Conservation (phyloP, 805 yeast species). For the Candida namnaoensis region DNA sequence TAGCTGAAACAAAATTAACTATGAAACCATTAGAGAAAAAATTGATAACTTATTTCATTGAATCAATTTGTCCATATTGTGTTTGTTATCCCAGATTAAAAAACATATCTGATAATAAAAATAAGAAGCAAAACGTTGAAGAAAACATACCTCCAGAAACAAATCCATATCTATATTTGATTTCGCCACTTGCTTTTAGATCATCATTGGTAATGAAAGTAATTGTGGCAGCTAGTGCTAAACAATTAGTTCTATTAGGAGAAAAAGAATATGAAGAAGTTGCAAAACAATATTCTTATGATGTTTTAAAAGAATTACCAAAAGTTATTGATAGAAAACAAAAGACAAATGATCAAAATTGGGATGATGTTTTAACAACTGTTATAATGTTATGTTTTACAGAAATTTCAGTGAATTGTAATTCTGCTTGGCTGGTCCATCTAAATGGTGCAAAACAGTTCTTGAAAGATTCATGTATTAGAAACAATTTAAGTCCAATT, state of each 20-base stretch:
- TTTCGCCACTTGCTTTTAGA: conserved; percentile 26
- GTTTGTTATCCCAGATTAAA: conserved; percentile 27
- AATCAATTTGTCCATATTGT: conserved; percentile 28
- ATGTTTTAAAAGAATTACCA: conserved; percentile 23
- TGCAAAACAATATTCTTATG: conserved; percentile 18
- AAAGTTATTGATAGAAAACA: conserved; percentile 19
- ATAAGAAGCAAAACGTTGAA: too few species aligned
- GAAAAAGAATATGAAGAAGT: conserved; percentile 17
- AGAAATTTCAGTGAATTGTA: conserved; percentile 33
- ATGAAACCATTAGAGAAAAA: conserved; percentile 8
- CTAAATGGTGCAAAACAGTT: conserved; percentile 29
- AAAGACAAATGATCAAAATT: conserved; percentile 14
- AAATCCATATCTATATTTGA: conserved; percentile 29
- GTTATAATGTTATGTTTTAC: conserved; percentile 30
- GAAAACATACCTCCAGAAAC: conserved; percentile 14
- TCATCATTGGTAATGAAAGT: conserved; percentile 25
- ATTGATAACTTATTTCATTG: conserved; percentile 24
- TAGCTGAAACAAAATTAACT: conserved; percentile 4
- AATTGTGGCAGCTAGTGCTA: conserved; percentile 27
- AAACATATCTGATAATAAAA: too few species aligned
- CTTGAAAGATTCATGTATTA: conserved; percentile 17
- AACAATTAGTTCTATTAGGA: conserved; percentile 23
- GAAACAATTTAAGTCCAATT: conserved; percentile 21
- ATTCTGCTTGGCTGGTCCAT: conserved; percentile 27
- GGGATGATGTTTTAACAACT: conserved; percentile 33